Conservation (phyloP, 306 rosid species). For the Casuarina cunninghamiana region DNA sequence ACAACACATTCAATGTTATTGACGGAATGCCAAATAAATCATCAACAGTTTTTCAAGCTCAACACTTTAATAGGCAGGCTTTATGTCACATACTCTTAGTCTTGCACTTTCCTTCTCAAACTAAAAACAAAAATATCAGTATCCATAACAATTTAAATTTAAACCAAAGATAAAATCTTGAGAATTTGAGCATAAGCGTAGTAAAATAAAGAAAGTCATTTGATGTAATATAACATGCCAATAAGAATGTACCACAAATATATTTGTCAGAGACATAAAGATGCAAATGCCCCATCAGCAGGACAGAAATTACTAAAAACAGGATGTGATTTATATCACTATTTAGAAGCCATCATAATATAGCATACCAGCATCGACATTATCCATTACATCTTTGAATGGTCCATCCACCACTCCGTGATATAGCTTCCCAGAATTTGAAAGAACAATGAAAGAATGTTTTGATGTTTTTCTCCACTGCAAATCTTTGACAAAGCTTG, state of each 20-base stretch:
- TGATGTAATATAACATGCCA: not conserved
- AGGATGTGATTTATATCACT: not conserved
- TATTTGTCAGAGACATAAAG: not conserved
- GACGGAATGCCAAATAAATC: not conserved
- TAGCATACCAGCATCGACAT: conserved; percentile 80
- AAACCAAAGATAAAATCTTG: not conserved
- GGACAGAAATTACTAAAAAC: conserved; percentile 10
- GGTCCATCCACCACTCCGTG: conserved; percentile 50
- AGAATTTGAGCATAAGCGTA: not conserved
- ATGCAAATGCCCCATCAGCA: conserved; percentile 14
- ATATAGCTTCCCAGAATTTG: conserved; percentile 55
- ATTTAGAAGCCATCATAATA: conserved; percentile 6
- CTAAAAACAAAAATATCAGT: no score
- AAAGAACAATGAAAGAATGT: conserved; percentile 60
- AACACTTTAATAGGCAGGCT: not conserved
- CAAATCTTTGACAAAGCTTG: conserved; percentile 62
- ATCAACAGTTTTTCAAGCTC: not conserved
- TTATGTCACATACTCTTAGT: not conserved
- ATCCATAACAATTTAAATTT: not conserved
- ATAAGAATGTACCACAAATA: not conserved
- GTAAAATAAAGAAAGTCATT: not conserved
- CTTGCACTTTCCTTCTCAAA: not conserved
- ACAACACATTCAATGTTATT: not conserved
- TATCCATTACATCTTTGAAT: conserved; percentile 49
- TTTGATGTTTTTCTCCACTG: conserved; percentile 61